phyloP scores from a whole-genome alignment of 345 rosid genomes.

The Murraya paniculata region DNA sequence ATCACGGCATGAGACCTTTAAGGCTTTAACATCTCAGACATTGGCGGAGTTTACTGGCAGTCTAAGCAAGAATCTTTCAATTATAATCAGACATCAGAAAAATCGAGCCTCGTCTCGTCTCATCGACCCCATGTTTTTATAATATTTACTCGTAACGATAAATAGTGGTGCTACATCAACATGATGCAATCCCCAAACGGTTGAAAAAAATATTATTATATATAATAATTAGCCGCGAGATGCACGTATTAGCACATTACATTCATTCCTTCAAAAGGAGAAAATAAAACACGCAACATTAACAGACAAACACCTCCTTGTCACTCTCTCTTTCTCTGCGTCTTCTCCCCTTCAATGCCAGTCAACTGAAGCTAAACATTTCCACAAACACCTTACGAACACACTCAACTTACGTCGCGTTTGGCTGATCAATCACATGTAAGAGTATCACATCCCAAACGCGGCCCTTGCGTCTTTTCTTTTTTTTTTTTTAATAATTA shows the following conservation, averaged over 20 bases:
- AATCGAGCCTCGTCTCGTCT: not conserved
- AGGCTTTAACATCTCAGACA: not conserved
- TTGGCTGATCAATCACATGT: not conserved
- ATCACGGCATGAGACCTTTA: conserved; percentile 4
- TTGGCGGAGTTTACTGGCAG: not conserved
- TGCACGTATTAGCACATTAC: too few species aligned
- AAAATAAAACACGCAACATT: too few species aligned
- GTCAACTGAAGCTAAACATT: conserved; percentile 8
- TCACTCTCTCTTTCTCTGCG: not conserved
- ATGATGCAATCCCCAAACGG: too few species aligned
- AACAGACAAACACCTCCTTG: not conserved
- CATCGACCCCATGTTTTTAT: too few species aligned
- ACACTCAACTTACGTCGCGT: not conserved
- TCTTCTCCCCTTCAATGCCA: not conserved
- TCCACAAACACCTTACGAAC: conserved; percentile 1
- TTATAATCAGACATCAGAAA: not conserved
- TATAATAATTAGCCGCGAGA: too few species aligned
- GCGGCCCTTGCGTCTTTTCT: not conserved
- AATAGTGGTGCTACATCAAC: too few species aligned
- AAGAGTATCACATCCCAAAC: conserved; percentile 2
- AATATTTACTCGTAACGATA: too few species aligned
- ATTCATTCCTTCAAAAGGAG: not conserved
- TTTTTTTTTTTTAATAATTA: too few species aligned
- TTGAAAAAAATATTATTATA: too few species aligned
- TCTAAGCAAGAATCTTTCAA: not conserved